A percentile compares a stretch with the other conserved stretches of the same genome.
These are phyloP conservation scores for Penicillium atrosanguineum DNA, from an alignment of 495 filamentous ascomycete species.

Conservation along the genomic window DNA sequence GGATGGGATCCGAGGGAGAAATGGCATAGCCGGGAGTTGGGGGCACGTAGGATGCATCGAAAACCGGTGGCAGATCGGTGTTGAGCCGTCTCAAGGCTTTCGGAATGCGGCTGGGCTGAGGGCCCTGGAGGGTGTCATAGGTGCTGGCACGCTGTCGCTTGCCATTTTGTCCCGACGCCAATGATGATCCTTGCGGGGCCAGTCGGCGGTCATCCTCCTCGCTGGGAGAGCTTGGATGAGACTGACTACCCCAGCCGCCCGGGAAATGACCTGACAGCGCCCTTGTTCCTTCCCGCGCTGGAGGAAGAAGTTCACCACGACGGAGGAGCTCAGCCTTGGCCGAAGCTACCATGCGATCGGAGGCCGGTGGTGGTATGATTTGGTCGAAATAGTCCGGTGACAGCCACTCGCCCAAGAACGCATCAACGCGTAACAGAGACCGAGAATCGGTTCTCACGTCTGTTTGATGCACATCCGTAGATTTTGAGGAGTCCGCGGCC, in stretches of 20 bases:
- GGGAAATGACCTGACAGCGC: slow-evolving; percentile 52
- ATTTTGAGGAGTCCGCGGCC: slow-evolving; percentile 8
- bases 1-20: slow-evolving; percentile 75
- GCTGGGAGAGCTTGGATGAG: slow-evolving; percentile 20
- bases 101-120: slow-evolving; percentile 14
- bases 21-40: slow-evolving; percentile 83
- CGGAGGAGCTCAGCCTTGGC: slow-evolving; percentile 83
- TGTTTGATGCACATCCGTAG: neutral
- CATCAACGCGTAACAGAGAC: slow-evolving; percentile 70
- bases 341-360: slow-evolving; percentile 77
- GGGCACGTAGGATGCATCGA: slow-evolving; percentile 57
- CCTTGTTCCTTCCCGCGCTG: slow-evolving; percentile 22
- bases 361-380: slow-evolving; percentile 85
- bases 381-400: slow-evolving; percentile 87
- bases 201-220: slow-evolving; percentile 23
- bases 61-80: slow-evolving; percentile 28
- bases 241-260: slow-evolving; percentile 56
- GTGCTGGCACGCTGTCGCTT: slow-evolving; percentile 36
- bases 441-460: slow-evolving; percentile 18
- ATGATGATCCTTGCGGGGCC: neutral
- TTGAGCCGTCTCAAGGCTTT: slow-evolving; percentile 28
- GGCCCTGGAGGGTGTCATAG: slow-evolving; percentile 23
- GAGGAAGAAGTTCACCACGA: slow-evolving; percentile 52
- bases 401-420: slow-evolving; percentile 95
- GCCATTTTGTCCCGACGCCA: neutral